Base-by-base conservation (phyloP, 495 filamentous ascomycete genomes). In the Trichoderma orchidacearum region DNA sequence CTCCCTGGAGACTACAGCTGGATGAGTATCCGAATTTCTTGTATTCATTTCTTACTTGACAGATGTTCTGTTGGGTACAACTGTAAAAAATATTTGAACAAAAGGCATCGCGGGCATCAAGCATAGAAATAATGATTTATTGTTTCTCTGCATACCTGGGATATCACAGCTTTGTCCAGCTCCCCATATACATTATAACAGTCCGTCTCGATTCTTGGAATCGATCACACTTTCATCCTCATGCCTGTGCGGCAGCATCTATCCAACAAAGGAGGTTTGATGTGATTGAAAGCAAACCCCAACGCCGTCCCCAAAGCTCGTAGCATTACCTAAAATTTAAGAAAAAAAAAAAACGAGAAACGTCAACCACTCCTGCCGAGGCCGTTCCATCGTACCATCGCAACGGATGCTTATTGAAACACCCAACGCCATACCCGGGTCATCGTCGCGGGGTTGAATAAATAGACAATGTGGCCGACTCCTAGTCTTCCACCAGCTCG, bases 401-500 rank as follows among this genome's bases (percentile, higher is more conserved):
- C 21, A 48, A 17, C 23, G 15, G 27, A 48, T 23, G 41, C 6
- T 48, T 25, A 25, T 8, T 48, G n/a, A 27, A 25, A 27, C 7
- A 6, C 41, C 41, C 18, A 48, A 48, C 41, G 41, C 41, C 41
- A 28, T 25, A 48, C 3, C 41, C 7, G n/a, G n/a, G n/a, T 8
- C 21, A 3, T 41, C 41, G 15, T 25, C 23, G 8, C 41, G 27
- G 21, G 41, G 23, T 25, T 28, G 34, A 48, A 6, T 12, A n/a
- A 31, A n/a, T 31, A 18, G 18, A 31, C 9, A 31, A 13, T 31
- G 27, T 31, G 51, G 21, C 17, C 28, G 5, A 6, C 5, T 11
- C 41, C 25, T 36, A 55, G n/a, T 55, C 29, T 28, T 55, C 53
- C n/a, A 55, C 53, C 30, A 55, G 53, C 31, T 55, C 53, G 31